Evolutionary conservation across 169 alveolate genomes (phyloP).

Genomic region (Plasmodium gaboni): DNA sequence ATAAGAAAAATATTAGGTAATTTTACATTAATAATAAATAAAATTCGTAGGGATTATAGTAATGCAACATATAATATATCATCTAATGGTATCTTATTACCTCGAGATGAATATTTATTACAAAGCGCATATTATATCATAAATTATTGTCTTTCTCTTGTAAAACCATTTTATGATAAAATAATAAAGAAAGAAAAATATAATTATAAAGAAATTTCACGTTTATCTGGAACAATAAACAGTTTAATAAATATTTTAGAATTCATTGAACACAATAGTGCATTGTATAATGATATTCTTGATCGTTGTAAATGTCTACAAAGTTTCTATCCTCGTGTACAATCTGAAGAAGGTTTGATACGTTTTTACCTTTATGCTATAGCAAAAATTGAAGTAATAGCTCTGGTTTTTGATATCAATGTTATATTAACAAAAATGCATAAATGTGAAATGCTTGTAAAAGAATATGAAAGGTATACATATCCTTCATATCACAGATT

Average conservation of each 20-base stretch:
- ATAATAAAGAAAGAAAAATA: background rate
- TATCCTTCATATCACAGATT: too few relatives aligned
- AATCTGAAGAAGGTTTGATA: background rate
- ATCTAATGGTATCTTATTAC: background rate
- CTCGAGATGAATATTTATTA: constrained; percentile 8
- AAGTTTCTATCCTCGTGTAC: constrained; percentile 14
- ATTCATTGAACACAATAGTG: constrained; percentile 14
- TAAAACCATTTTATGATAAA: constrained; percentile 35
- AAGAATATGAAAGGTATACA: too few relatives aligned
- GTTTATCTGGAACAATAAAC: background rate
- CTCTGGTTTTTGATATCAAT: background rate
- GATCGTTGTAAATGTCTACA: background rate
- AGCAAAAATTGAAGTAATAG: background rate
- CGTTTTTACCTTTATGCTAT: background rate
- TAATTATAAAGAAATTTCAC: background rate
- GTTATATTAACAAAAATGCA: too few relatives aligned
- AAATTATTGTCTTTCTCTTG: constrained; percentile 7
- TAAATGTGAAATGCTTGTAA: too few relatives aligned
- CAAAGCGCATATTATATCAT: constrained; percentile 2
- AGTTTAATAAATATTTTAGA: background rate
- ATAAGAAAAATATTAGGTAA: background rate
- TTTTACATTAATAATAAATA: constrained; percentile 1
- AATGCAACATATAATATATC: background rate
- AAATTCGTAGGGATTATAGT: background rate
- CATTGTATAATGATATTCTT: constrained; percentile 4